phyloP scores from a whole-genome alignment of 2,329 filamentous ascomycete genomes.

The Chaetomium strumarium region DNA sequence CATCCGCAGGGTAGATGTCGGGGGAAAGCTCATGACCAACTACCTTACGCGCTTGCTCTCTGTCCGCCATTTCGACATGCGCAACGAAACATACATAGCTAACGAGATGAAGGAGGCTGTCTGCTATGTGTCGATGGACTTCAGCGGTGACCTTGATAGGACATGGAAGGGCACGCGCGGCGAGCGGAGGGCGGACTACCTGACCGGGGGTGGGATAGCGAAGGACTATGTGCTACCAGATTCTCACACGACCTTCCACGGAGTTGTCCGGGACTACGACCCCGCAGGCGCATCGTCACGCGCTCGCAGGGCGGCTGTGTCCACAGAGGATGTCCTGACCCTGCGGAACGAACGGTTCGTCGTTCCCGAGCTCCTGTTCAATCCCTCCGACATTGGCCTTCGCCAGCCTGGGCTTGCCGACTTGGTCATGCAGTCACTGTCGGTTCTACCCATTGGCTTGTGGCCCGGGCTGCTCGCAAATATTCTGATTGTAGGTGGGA shows the following conservation, averaged over 20 bases:
- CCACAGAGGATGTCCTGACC: conserved; percentile 73
- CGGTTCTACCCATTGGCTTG: conserved; percentile 69
- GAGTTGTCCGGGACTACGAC: conserved; percentile 73
- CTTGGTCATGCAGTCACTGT: conserved; percentile 73
- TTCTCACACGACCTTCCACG: conserved; percentile 54
- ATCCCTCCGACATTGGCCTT: conserved; percentile 77
- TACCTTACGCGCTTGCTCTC: conserved; percentile 86
- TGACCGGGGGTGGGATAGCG: conserved; percentile 56
- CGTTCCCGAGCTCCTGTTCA: conserved; percentile 86
- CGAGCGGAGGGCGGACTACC: conserved; percentile 45
- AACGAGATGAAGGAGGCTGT: conserved; percentile 93
- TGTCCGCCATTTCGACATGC: conserved; percentile 88
- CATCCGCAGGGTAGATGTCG: conserved; percentile 79
- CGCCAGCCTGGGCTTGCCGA: conserved; percentile 76
- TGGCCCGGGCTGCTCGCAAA: conserved; percentile 83
- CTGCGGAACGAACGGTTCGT: conserved; percentile 88
- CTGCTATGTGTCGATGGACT: conserved; percentile 77
- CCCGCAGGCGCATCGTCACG: conserved; percentile 51
- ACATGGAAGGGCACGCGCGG: conserved; percentile 74
- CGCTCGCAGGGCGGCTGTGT: conserved; percentile 37
- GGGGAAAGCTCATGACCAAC: conserved; percentile 90
- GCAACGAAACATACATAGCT: conserved; percentile 87
- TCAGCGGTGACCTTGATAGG: conserved; percentile 69
- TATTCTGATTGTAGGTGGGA: conserved; percentile 83
- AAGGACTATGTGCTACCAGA: conserved; percentile 93